Evolutionary conservation across 345 rosid species (phyloP), one percentile per base, ranked within the genome.

Genomic region (Aquilaria sinensis): DNA sequence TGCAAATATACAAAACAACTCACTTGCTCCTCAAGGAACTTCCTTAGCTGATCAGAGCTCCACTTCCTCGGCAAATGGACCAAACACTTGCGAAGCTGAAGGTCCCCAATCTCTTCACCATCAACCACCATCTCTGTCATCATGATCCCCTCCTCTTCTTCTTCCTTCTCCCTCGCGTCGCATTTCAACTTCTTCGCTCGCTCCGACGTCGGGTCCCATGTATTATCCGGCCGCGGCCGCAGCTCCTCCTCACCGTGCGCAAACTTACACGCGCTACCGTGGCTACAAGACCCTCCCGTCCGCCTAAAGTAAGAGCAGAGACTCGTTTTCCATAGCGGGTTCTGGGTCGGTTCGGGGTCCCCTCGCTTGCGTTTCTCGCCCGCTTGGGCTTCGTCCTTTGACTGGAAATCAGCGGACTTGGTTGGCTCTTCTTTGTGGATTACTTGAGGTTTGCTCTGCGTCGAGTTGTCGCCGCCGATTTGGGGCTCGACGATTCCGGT

Each of bases 171-270:
- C 67, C 49, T 63, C n/a, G 16, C 74, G 12, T 58, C 69, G 43
- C 70, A 31, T 51, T 15, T 60, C 0, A 75, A 81, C 79, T 85
- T 86, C 84, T 88, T 89, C 0, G 86, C 96, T 41, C 86, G 80
- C 76, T 80, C 90, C 2, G 97, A 93, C 1, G 97, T 93, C 37
- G 97, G 98, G 64, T 93, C 98, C 98, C 98, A 90, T n/a, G 98
- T 70, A 60, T 75, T 74, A 54, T 93, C 89, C 5, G 92, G 95
- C 23, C 96, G 82, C 46, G 56, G 74, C 12, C 94, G 81, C 23
- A 93, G 90, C 86, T 93, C 97, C 52, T 70, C 84, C 76, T 93
- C 97, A 10, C 94, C 85, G 66, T 93, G 98, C 2, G 98, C 98
- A 63, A 77, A 93, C 79, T 74, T 83, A 76, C 98, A 93, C 9